phyloP scores from a whole-genome alignment of 116 monocot species.

The Thalassia testudinum region DNA sequence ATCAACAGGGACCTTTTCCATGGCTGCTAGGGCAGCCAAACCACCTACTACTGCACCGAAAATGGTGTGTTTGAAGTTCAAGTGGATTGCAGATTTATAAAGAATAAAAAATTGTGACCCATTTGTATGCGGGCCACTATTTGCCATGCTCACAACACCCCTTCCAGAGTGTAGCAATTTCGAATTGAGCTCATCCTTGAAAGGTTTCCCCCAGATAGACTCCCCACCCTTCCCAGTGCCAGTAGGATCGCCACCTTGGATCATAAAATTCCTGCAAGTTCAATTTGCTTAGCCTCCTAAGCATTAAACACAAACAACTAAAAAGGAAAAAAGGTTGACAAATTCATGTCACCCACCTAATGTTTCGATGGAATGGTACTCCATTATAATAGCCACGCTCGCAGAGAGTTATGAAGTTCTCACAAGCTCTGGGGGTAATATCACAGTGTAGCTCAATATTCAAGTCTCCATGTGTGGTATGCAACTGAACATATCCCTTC shows the following conservation, averaged over 20 bases:
- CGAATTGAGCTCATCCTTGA: slow-evolving; percentile 95
- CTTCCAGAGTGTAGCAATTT: slow-evolving; percentile 81
- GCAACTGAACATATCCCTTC: slow-evolving; percentile 93
- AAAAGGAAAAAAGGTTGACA: neutral
- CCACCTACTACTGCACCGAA: slow-evolving; percentile 94
- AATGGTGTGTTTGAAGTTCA: slow-evolving; percentile 94
- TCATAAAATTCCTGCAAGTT: slow-evolving; percentile 68
- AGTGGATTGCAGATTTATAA: slow-evolving; percentile 85
- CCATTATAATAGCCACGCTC: slow-evolving; percentile 93
- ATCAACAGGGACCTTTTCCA: slow-evolving; percentile 97
- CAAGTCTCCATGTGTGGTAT: slow-evolving; percentile 90
- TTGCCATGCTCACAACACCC: slow-evolving; percentile 97
- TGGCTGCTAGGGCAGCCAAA: slow-evolving; percentile 59
- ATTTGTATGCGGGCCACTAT: slow-evolving; percentile 90
- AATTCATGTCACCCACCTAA: slow-evolving; percentile 31
- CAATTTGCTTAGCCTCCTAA: neutral
- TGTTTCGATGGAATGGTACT: slow-evolving; percentile 74
- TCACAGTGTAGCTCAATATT: slow-evolving; percentile 93
- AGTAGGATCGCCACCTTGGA: slow-evolving; percentile 96
- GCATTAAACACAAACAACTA: neutral
- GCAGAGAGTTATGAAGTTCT: slow-evolving; percentile 94
- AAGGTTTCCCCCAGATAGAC: slow-evolving; percentile 95
- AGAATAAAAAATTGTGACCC: slow-evolving; percentile 96
- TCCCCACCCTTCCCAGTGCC: slow-evolving; percentile 85
- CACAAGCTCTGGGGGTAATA: slow-evolving; percentile 82